These are phyloP conservation scores for Gracilaria domingensis DNA, from an alignment of 23 red algal genomes.

Conservation along the genomic window DNA sequence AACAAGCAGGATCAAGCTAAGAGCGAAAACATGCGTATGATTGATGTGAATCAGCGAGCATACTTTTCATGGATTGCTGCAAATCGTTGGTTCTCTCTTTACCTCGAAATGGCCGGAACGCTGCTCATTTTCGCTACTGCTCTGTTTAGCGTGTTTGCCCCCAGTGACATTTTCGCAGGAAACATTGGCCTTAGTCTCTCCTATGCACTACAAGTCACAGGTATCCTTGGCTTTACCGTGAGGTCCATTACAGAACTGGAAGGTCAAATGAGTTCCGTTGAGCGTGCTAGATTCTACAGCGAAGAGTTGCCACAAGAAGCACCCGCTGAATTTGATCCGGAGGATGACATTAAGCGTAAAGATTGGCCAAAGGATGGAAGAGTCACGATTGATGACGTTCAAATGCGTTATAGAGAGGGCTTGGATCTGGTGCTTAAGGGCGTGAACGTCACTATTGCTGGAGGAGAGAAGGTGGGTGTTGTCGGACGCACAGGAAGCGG, in stretches of 20 bases:
- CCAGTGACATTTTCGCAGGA: slow-evolving; percentile 45
- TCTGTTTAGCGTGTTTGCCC: slow-evolving; percentile 77
- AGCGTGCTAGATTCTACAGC: slow-evolving; percentile 89
- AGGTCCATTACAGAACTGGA: slow-evolving; percentile 96
- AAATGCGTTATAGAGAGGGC: slow-evolving; percentile 88
- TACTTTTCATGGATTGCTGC: slow-evolving; percentile 79
- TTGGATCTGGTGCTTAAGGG: slow-evolving; percentile 87
- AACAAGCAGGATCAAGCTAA: slow-evolving; percentile 58
- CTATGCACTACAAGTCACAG: slow-evolving; percentile 90
- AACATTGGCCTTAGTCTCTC: slow-evolving; percentile 80
- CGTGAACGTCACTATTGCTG: slow-evolving; percentile 74
- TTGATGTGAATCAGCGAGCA: slow-evolving; percentile 84
- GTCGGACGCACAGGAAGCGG: slow-evolving; percentile 96
- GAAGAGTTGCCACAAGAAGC: slow-evolving; percentile 85
- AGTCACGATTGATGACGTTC: slow-evolving; percentile 75
- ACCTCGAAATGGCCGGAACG: slow-evolving; percentile 84
- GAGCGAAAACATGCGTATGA: slow-evolving; percentile 70
- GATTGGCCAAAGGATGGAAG: slow-evolving; percentile 80
- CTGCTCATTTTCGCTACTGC: slow-evolving; percentile 86
- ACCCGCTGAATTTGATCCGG: slow-evolving; percentile 48
- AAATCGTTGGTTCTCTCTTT: slow-evolving; percentile 89
- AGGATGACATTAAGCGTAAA: slow-evolving; percentile 45
- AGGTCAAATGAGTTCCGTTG: slow-evolving; percentile 97
- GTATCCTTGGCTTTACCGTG: slow-evolving; percentile 87
- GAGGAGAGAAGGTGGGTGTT: slow-evolving; percentile 91